Conservation (phyloP, 495 filamentous ascomycete genomes). For the Penicillium argentinense region DNA sequence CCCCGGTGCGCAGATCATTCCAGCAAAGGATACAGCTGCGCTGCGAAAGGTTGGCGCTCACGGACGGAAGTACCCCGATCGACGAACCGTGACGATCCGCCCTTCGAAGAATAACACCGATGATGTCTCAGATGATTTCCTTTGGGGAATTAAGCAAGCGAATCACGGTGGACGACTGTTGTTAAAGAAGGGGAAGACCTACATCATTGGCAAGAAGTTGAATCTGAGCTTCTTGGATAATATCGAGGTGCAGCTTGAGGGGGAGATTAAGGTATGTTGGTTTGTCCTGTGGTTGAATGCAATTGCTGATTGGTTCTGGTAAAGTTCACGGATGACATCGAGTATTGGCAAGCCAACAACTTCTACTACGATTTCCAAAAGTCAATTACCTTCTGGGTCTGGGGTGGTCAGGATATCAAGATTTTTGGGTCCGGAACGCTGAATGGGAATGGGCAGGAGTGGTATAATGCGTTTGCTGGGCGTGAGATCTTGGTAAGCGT, state of each 20-base stretch:
- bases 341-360: conserved; percentile 58
- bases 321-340: conserved; percentile 57
- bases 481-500: conserved; percentile 40
- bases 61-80: conserved; percentile 32
- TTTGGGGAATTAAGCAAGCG: conserved; percentile 49
- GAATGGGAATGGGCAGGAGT: conserved; percentile 56
- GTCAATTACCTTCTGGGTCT: conserved; percentile 60
- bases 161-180: conserved; percentile 54
- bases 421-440: conserved; percentile 53
- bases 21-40: conserved; percentile 19
- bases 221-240: conserved; percentile 57
- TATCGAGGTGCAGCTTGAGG: conserved; percentile 57
- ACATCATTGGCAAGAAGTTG: conserved; percentile 56
- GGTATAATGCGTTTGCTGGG: conserved; percentile 51
- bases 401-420: conserved; percentile 57
- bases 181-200: conserved; percentile 50
- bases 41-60: conserved; percentile 30
- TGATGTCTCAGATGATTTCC: conserved; percentile 54
- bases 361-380: conserved; percentile 59
- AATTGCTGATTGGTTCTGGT: not conserved
- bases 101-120: conserved; percentile 52
- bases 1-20: conserved; percentile 30
- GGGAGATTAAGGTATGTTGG: conserved; percentile 49
- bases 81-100: conserved; percentile 48
- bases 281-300: no score